Evolutionary conservation across 441 rosid genomes (phyloP), one percentile per base, ranked within the genome.

Genomic region (Jatropha podagrica): DNA sequence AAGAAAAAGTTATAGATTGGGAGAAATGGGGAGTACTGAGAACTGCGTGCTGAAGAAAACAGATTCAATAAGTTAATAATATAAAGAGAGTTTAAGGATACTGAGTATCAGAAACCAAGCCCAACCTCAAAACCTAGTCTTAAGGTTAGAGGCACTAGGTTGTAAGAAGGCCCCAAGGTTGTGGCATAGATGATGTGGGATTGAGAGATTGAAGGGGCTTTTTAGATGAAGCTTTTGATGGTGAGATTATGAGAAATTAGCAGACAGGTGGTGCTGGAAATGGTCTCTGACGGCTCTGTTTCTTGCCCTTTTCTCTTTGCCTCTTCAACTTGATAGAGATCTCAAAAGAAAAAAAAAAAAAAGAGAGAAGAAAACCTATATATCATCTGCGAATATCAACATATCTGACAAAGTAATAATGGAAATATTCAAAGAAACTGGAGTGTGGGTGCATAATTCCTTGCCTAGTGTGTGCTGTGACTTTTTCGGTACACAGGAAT

Each of bases 401-500:
- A 38, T 27, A 54, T 54, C 54, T 38, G 48, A 11, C 18, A 69
- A 55, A 69, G 0, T 0, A 68, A 23, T 13, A 49, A 7, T 20
- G 9, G n/a, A 18, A 37, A 37, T 38, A 20, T 56, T 17, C 13
- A 38, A 37, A 46, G 46, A 20, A 69, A 37, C 62, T 37, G 44
- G 15, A 37, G 11, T 41, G 4, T 17, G 2, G 63, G 15, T 56
- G 14, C 37, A 41, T 23, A 52, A 27, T 68, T 54, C 27, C 41
- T 40, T 68, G 8, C 48, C 59, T 1, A 56, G 10, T 69, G 61
- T 3, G 49, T 54, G 54, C 49, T 38, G 15, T 6, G 44, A 48
- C 65, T 23, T 59, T 20, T 71, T 41, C 23, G n/a, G 74, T 58
- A 55, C 74, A 58, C 20, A 12, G 44, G 38, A 40, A 41, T 41